Percentiles rank a stretch among this genome's conserved stretches.
phyloP scores from a whole-genome alignment of 2,329 filamentous ascomycete genomes.

The Talaromyces sp. region DNA sequence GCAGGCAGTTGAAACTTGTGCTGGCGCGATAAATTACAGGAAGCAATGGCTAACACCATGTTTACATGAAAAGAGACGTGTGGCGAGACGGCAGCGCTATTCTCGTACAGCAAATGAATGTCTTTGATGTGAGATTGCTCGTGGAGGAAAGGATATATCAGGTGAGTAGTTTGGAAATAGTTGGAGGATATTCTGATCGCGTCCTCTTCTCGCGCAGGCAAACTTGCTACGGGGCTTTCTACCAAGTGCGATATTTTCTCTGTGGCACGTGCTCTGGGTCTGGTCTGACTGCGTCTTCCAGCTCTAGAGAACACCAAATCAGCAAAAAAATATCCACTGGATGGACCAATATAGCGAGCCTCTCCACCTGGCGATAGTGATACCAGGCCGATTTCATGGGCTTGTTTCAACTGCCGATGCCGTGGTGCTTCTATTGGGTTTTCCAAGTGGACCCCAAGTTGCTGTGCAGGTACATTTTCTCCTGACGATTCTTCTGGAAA shows the following conservation, averaged over 20 bases:
- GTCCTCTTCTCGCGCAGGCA: constrained; percentile 28
- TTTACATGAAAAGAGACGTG: constrained; percentile 43
- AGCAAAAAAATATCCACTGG: constrained; percentile 51
- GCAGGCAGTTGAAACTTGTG: constrained; percentile 41
- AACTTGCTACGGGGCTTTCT: constrained; percentile 13
- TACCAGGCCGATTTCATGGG: constrained; percentile 51
- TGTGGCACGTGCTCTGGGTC: not conserved
- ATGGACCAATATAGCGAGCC: constrained; percentile 50
- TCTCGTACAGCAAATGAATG: constrained; percentile 32
- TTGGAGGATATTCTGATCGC: constrained; percentile 39
- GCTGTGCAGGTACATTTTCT: not conserved
- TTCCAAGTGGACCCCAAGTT: not conserved
- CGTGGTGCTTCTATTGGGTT: constrained; percentile 7
- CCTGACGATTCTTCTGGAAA: not conserved
- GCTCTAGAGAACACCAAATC: constrained; percentile 43
- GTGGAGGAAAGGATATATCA: constrained; percentile 48
- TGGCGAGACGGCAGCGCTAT: constrained; percentile 18
- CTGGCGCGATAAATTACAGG: constrained; percentile 41
- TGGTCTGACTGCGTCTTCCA: constrained; percentile 11
- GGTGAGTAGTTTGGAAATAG: constrained; percentile 47
- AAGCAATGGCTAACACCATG: constrained; percentile 50
- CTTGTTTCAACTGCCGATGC: constrained; percentile 18
- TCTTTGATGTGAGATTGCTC: constrained; percentile 35
- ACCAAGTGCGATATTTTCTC: not conserved
- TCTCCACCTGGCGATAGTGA: constrained; percentile 46